Evolutionary conservation across 441 rosid genomes (phyloP).

Genomic region (Mallotus japonicus): DNA sequence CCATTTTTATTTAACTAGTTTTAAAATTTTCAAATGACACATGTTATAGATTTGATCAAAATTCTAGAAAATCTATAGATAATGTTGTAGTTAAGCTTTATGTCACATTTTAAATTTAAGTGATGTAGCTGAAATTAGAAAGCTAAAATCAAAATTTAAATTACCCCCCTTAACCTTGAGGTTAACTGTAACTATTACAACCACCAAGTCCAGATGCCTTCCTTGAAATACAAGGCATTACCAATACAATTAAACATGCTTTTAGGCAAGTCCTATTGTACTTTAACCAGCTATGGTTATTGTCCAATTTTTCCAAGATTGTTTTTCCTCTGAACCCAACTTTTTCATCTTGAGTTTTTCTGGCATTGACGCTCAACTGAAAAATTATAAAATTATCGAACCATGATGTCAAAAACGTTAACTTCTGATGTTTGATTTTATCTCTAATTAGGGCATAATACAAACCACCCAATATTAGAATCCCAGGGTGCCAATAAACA

Average conservation of each 20-base stretch:
- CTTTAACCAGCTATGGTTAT: background rate
- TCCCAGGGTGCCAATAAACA: background rate
- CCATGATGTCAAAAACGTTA: background rate
- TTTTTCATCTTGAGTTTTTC: too few species aligned
- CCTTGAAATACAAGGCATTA: background rate
- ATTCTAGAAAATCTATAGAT: background rate
- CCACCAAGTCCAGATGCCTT: background rate
- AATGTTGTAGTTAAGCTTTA: too few species aligned
- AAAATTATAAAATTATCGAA: background rate
- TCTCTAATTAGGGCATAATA: background rate
- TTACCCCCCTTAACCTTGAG: background rate
- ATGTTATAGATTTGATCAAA: background rate
- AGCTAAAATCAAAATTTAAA: background rate
- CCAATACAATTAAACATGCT: background rate
- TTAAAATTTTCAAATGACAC: background rate
- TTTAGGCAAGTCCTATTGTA: background rate
- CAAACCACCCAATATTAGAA: background rate
- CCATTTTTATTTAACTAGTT: background rate
- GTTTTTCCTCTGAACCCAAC: background rate
- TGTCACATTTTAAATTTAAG: background rate
- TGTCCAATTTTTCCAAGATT: background rate
- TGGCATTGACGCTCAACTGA: too few species aligned
- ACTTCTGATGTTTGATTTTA: background rate
- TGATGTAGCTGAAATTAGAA: background rate
- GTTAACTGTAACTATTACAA: background rate